Evolutionary conservation across 2,329 filamentous ascomycete species (phyloP).

Genomic region (Monilinia vaccinii-corymbosi): DNA sequence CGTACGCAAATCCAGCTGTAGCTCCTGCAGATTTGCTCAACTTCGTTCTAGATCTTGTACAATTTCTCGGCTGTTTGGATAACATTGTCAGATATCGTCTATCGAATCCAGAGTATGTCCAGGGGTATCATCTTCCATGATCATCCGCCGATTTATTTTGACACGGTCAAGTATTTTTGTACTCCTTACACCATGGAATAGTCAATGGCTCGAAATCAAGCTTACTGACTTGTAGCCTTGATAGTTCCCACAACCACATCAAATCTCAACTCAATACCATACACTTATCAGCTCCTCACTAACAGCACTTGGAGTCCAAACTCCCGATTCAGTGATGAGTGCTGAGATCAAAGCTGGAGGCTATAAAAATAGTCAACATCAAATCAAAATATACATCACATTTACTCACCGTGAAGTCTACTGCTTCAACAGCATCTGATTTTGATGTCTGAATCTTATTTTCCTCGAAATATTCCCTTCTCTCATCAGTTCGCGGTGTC

Average conservation of each 20-base stretch:
- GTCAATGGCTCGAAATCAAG: not conserved
- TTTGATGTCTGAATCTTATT: slow-evolving; percentile 14
- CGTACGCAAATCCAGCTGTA: not conserved
- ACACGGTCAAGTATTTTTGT: not conserved
- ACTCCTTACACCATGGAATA: not conserved
- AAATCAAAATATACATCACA: not conserved
- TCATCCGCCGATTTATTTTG: not conserved
- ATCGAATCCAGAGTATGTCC: not conserved
- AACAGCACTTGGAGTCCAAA: slow-evolving; percentile 60
- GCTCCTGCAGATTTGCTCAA: not conserved
- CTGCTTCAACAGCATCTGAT: slow-evolving; percentile 36
- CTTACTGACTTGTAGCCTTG: not conserved
- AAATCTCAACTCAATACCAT: slow-evolving; percentile 21
- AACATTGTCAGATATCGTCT: not conserved
- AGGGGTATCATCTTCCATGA: not conserved
- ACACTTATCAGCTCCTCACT: slow-evolving; percentile 55
- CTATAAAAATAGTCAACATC: slow-evolving; percentile 32
- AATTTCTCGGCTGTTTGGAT: not conserved
- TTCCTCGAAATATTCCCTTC: slow-evolving; percentile 23
- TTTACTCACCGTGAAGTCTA: slow-evolving; percentile 58
- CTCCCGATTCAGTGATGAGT: slow-evolving; percentile 67
- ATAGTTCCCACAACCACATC: not conserved
- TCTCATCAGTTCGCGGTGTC: slow-evolving; percentile 18
- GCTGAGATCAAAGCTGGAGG: slow-evolving; percentile 61
- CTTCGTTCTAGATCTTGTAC: not conserved